Evolutionary conservation across 805 yeast species (phyloP).

Genomic region (Lachancea cidri): DNA sequence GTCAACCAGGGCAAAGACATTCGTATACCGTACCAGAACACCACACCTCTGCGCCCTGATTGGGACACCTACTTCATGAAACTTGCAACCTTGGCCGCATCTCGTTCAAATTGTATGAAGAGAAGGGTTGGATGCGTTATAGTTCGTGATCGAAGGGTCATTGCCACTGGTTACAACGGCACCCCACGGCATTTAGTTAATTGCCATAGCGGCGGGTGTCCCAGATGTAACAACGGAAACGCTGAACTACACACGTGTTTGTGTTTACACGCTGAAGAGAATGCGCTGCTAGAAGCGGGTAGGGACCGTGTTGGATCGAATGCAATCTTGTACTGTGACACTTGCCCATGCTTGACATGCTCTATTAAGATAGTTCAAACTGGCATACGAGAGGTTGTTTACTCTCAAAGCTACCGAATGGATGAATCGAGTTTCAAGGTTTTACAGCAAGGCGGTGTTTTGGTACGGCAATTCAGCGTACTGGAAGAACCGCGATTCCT

Average conservation of each 20-base stretch:
- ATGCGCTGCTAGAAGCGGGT: conserved; percentile 91
- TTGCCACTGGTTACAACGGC: conserved; percentile 97
- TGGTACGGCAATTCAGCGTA: conserved; percentile 53
- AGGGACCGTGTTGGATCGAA: conserved; percentile 67
- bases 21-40: conserved; percentile 3
- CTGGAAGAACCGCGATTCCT: conserved; percentile 18
- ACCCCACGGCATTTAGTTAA: conserved; percentile 85
- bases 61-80: conserved; percentile 98
- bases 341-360: conserved; percentile 96
- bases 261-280: conserved; percentile 96
- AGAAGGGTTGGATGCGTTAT: conserved; percentile 95
- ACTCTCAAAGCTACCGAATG: conserved; percentile 90
- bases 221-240: conserved; percentile 73
- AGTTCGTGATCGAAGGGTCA: conserved; percentile 76
- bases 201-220: conserved; percentile 95
- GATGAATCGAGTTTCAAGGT: conserved; percentile 72
- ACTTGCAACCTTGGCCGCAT: conserved; percentile 87
- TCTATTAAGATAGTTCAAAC: conserved; percentile 91
- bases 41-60: conserved; percentile 56
- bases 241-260: conserved; percentile 81
- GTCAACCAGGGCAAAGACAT: conserved; percentile 21
- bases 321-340: conserved; percentile 82
- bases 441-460: conserved; percentile 66
- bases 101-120: conserved; percentile 94
- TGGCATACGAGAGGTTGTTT: conserved; percentile 88